A percentile compares a stretch with the other conserved stretches of the same genome.
These are phyloP conservation scores for Saturnispora hagleri DNA, from an alignment of 805 yeast genomes.

Conservation along the genomic window DNA sequence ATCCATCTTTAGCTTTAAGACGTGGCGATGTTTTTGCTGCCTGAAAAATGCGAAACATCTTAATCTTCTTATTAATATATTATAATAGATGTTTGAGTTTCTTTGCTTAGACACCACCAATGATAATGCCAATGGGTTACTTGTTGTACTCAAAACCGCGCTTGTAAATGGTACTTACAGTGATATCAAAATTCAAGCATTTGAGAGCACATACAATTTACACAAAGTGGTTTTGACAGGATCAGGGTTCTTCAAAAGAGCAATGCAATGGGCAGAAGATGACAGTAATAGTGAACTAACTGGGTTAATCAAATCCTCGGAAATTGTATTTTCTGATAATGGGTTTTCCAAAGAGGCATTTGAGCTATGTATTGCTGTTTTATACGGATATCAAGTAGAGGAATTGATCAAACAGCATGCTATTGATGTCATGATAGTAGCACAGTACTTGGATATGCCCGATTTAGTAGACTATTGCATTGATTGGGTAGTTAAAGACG, in stretches of 20 bases:
- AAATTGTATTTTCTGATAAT: conserved; percentile 26
- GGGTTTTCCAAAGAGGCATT: conserved; percentile 37
- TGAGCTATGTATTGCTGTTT: conserved; percentile 37
- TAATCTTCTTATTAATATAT: background rate
- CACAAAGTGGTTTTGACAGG: conserved; percentile 38
- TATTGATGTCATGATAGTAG: conserved; percentile 37
- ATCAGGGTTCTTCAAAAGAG: conserved; percentile 38
- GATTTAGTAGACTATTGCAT: conserved; percentile 34
- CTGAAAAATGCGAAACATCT: background rate
- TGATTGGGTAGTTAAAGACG: conserved; percentile 5
- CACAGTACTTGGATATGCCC: conserved; percentile 39
- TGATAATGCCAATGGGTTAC: background rate
- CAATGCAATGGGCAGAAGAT: conserved; percentile 36
- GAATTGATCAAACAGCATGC: conserved; percentile 30
- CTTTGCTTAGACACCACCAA: background rate
- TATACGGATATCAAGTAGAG: conserved; percentile 36
- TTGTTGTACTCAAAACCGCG: conserved; percentile 22
- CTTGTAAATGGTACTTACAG: conserved; percentile 38
- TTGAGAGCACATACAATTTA: conserved; percentile 34
- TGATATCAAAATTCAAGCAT: conserved; percentile 40
- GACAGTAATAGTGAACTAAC: background rate
- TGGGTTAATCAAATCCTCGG: background rate
- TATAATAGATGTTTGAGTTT: background rate
- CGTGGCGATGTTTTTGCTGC: background rate
- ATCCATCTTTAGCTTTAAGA: background rate